Percentiles rank a stretch among this genome's conserved stretches.
These are phyloP conservation scores for Beauveria bassiana DNA, from an alignment of 2,329 filamentous ascomycete species.

Conservation along the genomic window DNA sequence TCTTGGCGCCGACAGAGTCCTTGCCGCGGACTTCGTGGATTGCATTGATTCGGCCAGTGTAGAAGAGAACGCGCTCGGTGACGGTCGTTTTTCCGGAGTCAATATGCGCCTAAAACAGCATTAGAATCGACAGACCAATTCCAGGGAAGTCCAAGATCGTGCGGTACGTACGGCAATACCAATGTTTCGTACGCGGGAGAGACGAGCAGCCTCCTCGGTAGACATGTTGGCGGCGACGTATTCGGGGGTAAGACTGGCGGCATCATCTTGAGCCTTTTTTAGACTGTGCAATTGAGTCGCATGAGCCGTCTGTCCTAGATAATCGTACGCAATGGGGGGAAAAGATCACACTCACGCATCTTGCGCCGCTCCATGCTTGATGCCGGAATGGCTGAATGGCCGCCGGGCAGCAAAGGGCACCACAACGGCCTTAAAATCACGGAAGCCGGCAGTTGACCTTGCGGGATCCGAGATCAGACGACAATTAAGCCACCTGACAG, in stretches of 20 bases:
- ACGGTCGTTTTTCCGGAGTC: slow-evolving; percentile 97
- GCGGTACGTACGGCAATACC: slow-evolving; percentile 75
- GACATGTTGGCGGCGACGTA: slow-evolving; percentile 71
- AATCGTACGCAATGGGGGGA: not conserved
- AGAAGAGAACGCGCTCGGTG: slow-evolving; percentile 95
- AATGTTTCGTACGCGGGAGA: slow-evolving; percentile 86
- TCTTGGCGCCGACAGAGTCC: slow-evolving; percentile 94
- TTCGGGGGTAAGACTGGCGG: slow-evolving; percentile 45
- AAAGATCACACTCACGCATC: slow-evolving; percentile 29
- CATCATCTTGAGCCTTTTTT: slow-evolving; percentile 47
- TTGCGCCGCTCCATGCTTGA: slow-evolving; percentile 28
- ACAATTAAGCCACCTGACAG: slow-evolving; percentile 34
- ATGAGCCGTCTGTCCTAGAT: not conserved
- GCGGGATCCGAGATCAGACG: slow-evolving; percentile 26
- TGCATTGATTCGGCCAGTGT: slow-evolving; percentile 91
- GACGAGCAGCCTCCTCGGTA: slow-evolving; percentile 66
- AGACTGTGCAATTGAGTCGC: slow-evolving; percentile 24
- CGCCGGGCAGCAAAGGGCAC: slow-evolving; percentile 19
- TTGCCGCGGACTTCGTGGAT: slow-evolving; percentile 96
- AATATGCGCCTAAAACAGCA: slow-evolving; percentile 70
- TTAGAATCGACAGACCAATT: slow-evolving; percentile 14
- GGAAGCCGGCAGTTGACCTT: slow-evolving; percentile 20
- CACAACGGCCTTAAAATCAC: slow-evolving; percentile 21
- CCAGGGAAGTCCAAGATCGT: not conserved
- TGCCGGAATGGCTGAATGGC: slow-evolving; percentile 26